Conservation (phyloP, 2,329 filamentous ascomycete species). For the Orbilia oligospora region DNA sequence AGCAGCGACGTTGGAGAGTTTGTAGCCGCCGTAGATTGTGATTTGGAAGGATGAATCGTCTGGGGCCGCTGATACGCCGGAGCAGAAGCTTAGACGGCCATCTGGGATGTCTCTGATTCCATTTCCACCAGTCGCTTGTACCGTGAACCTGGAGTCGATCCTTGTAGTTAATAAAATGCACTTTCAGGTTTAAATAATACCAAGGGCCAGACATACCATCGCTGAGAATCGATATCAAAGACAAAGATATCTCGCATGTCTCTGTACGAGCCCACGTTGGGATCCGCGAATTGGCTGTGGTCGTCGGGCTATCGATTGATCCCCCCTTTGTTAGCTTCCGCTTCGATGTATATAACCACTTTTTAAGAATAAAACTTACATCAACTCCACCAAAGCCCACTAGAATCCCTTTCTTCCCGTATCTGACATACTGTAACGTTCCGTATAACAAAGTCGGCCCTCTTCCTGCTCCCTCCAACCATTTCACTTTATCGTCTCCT, state of each 20-base stretch:
- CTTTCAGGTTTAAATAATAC: neutral
- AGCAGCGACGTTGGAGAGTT: constrained; percentile 46
- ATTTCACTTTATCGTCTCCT: constrained; percentile 43
- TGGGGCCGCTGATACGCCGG: constrained; percentile 44
- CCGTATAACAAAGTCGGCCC: constrained; percentile 56
- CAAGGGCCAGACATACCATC: constrained; percentile 25
- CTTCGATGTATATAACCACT: neutral
- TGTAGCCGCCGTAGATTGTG: constrained; percentile 60
- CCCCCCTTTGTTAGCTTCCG: constrained; percentile 6
- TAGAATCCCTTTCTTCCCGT: constrained; percentile 55
- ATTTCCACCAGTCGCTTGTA: constrained; percentile 44
- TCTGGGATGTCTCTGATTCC: constrained; percentile 40
- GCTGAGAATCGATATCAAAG: constrained; percentile 55
- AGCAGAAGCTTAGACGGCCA: constrained; percentile 49
- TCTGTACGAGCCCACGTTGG: constrained; percentile 43
- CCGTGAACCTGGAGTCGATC: constrained; percentile 30
- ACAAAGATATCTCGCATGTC: constrained; percentile 55
- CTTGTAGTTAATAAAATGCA: neutral
- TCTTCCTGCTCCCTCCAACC: constrained; percentile 40
- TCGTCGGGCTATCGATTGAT: constrained; percentile 59
- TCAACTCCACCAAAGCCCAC: constrained; percentile 56
- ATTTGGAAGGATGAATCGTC: constrained; percentile 61
- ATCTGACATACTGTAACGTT: constrained; percentile 48
- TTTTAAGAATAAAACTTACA: constrained; percentile 20
- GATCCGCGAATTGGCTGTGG: constrained; percentile 46